phyloP scores from a whole-genome alignment of 2,329 filamentous ascomycete genomes.

The Hawksworthiomyces lignivorus region DNA sequence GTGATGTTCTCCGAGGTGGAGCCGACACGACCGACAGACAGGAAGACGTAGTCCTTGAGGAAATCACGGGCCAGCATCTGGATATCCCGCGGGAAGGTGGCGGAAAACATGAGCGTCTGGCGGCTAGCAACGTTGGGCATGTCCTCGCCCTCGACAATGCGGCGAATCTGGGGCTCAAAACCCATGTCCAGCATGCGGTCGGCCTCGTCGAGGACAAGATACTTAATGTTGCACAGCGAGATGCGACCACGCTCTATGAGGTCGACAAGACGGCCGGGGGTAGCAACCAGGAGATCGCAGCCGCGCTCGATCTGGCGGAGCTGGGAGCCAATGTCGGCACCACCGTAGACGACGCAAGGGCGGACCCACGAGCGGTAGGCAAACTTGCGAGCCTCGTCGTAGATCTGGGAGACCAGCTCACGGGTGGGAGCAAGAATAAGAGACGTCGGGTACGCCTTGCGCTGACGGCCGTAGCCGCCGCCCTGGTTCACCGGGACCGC shows the following conservation, averaged over 20 bases:
- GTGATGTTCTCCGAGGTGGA: slow-evolving; percentile 99
- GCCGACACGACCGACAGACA: slow-evolving; percentile 96
- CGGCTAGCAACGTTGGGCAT: slow-evolving; percentile 80
- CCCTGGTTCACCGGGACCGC: slow-evolving; percentile 53
- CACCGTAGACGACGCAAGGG: slow-evolving; percentile 96
- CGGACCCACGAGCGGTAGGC: slow-evolving; percentile 98
- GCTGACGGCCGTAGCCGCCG: slow-evolving; percentile 79
- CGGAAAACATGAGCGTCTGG: slow-evolving; percentile 99
- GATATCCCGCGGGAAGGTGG: slow-evolving; percentile 97
- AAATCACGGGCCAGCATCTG: slow-evolving; percentile 99
- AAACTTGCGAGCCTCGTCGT: slow-evolving; percentile 95
- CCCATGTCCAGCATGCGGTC: slow-evolving; percentile 99
- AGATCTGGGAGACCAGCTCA: slow-evolving; percentile 98
- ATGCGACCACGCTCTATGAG: slow-evolving; percentile 98
- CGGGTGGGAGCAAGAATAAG: slow-evolving; percentile 93
- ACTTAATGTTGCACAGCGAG: slow-evolving; percentile 97
- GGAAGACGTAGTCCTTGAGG: slow-evolving; percentile 98
- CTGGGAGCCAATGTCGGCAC: slow-evolving; percentile 97
- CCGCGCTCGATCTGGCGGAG: slow-evolving; percentile 96
- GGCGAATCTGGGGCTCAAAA: slow-evolving; percentile 99
- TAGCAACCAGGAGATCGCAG: slow-evolving; percentile 94
- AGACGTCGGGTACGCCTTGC: slow-evolving; percentile 95
- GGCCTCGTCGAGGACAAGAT: slow-evolving; percentile 96
- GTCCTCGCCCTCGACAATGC: slow-evolving; percentile 96
- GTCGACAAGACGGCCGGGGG: slow-evolving; percentile 93